Conservation (phyloP, 2,329 filamentous ascomycete genomes). For the Knoxdaviesia proteae region DNA sequence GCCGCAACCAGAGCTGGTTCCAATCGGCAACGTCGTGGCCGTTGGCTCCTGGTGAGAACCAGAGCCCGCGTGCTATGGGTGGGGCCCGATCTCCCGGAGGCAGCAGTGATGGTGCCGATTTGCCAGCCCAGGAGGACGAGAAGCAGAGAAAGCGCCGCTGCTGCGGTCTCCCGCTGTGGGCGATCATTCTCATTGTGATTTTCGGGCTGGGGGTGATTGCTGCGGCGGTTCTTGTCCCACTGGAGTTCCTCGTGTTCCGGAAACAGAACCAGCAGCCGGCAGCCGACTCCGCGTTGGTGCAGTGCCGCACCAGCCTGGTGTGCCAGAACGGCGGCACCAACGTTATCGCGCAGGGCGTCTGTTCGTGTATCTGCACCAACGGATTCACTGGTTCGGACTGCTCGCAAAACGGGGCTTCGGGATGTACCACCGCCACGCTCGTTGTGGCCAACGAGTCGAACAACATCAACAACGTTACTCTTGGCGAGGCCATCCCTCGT, state of each 20-base stretch:
- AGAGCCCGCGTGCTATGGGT: constrained; percentile 1
- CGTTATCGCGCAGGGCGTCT: constrained; percentile 44
- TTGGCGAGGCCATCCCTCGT: constrained; percentile 60
- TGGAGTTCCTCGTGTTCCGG: constrained; percentile 41
- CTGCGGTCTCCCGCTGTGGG: constrained; percentile 70
- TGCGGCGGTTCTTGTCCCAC: constrained; percentile 63
- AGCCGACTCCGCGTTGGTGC: constrained; percentile 16
- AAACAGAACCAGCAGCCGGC: constrained; percentile 12
- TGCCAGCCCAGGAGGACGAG: constrained; percentile 1
- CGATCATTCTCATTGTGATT: constrained; percentile 45
- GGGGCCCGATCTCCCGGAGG: too few species aligned
- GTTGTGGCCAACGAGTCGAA: constrained; percentile 17
- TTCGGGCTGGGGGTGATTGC: constrained; percentile 52
- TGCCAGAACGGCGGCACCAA: constrained; percentile 71
- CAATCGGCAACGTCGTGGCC: constrained; percentile 25
- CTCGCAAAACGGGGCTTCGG: constrained; percentile 21
- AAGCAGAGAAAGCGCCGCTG: constrained; percentile 36
- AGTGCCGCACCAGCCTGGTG: constrained; percentile 38
- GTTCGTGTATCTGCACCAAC: constrained; percentile 74
- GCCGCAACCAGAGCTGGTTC: constrained; percentile 22
- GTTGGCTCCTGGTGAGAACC: constrained; percentile 12
- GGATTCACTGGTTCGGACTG: constrained; percentile 52
- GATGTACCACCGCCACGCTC: constrained; percentile 30
- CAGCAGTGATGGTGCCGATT: too few species aligned
- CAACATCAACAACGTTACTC: constrained; percentile 44